A percentile compares a stretch with the other conserved stretches of the same genome.
phyloP scores from a whole-genome alignment of 176 grass and related monocot species.

The Eremochloa ophiuroides region DNA sequence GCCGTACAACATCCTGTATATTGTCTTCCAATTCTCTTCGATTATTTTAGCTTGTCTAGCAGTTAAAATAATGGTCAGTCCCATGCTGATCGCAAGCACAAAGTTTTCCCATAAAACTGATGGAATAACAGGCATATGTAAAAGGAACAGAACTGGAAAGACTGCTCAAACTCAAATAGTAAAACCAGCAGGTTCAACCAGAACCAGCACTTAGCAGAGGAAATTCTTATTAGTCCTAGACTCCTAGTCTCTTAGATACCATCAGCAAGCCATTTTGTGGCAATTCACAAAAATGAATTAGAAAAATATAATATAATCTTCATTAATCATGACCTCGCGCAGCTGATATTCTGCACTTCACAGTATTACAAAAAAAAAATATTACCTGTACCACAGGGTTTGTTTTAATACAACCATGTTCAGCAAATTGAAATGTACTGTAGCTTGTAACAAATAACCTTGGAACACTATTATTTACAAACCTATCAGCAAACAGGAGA shows the following conservation, averaged over 20 bases:
- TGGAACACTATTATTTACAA: not conserved
- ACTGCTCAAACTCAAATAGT: not conserved
- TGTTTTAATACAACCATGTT: not conserved
- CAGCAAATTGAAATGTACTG: not conserved
- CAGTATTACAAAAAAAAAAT: not conserved
- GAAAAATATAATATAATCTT: not conserved
- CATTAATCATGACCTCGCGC: not conserved
- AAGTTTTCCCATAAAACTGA: conserved; percentile 2
- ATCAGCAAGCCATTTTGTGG: not conserved
- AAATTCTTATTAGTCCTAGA: not conserved
- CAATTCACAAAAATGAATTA: conserved; percentile 4
- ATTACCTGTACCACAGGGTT: not conserved
- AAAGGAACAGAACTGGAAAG: not conserved
- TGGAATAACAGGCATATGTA: not conserved
- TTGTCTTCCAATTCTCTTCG: not conserved
- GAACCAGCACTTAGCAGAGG: not conserved
- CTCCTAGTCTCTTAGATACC: not conserved
- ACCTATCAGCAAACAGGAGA: not conserved
- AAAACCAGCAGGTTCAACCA: not conserved
- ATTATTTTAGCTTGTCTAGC: not conserved
- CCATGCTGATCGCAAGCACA: conserved; percentile 6
- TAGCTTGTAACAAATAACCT: conserved; percentile 3
- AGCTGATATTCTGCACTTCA: not conserved
- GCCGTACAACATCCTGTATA: not conserved
- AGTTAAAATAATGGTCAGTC: not conserved